phyloP scores from a whole-genome alignment of 73 alveolate species.

The Blepharisma stoltei region DNA sequence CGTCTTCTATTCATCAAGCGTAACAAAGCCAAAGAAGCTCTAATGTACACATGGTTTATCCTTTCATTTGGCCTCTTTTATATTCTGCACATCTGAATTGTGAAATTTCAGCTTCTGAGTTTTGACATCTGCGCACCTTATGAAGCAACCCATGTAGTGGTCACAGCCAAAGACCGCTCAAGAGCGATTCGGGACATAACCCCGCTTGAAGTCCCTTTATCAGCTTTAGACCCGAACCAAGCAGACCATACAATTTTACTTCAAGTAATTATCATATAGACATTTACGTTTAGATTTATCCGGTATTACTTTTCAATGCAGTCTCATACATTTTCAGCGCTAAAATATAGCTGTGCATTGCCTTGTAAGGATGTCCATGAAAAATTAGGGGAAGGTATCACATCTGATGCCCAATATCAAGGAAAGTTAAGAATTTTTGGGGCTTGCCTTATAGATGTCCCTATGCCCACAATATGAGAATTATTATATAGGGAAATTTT shows the following conservation, averaged over 20 bases:
- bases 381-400: background rate
- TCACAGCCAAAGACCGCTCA: background rate
- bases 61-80: constrained; percentile 3
- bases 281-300: constrained; percentile 36
- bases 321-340: constrained; percentile 25
- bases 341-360: constrained; percentile 1
- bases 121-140: background rate
- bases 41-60: background rate
- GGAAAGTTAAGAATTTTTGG: constrained; percentile 36
- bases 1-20: no score
- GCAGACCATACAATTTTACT: background rate
- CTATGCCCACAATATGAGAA: constrained; percentile 34
- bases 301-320: constrained; percentile 18
- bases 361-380: constrained; percentile 26
- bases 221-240: background rate
- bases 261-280: constrained; percentile 27
- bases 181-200: background rate
- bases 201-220: background rate
- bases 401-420: background rate
- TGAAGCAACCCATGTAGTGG: background rate
- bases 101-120: background rate
- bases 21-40: background rate
- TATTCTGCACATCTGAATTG: background rate
- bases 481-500: constrained; percentile 45
- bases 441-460: constrained; percentile 48